Evolutionary conservation across 805 yeast species (phyloP), one percentile per base, ranked within the genome.

Genomic region (Candida chilensis): DNA sequence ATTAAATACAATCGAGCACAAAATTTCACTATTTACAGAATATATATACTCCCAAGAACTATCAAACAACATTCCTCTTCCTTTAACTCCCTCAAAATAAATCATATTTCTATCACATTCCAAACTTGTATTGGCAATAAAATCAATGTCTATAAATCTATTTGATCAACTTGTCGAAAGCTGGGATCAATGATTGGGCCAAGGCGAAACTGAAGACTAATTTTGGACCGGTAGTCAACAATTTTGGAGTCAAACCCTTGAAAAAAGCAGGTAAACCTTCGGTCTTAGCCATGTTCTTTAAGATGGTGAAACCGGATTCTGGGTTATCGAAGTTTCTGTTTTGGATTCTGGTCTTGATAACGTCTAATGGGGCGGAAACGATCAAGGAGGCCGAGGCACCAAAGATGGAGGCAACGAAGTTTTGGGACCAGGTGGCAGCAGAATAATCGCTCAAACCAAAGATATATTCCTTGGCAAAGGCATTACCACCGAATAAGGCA

Each of bases 381-480:
- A 92, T 84, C 58, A 92, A 72, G 7, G 97, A 90, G 14, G 97
- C 94, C 33, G 94, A 83, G 15, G 98, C 98, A 57, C 98, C 98
- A 47, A 79, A 78, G 44, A 90, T 87, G 7, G 97, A 90, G 16
- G 97, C 84, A 35, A 90, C 71, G 47, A 92, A 88, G 68, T 92
- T 92, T 64, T 92, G 96, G 29, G 71, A 44, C 96, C 96, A 90
- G 12, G 97, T 82, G 26, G 98, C 98, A 38, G 75, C 57, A 20
- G 88, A 69, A 66, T 92, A 87, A 62, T 92, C 98, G 43, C 67
- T 51, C 47, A 92, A 70, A 11, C 88, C 88, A 45, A 86, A 76
- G 36, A 92, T 74, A 64, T 85, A 92, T 63, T 92, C 99, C 64
- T 92, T 92, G 37, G 98, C 97, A 54, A 92, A 92, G 11, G 99